Conservation (phyloP, 1,284 basidiomycete genomes). For the Entoloma clypeatum region DNA sequence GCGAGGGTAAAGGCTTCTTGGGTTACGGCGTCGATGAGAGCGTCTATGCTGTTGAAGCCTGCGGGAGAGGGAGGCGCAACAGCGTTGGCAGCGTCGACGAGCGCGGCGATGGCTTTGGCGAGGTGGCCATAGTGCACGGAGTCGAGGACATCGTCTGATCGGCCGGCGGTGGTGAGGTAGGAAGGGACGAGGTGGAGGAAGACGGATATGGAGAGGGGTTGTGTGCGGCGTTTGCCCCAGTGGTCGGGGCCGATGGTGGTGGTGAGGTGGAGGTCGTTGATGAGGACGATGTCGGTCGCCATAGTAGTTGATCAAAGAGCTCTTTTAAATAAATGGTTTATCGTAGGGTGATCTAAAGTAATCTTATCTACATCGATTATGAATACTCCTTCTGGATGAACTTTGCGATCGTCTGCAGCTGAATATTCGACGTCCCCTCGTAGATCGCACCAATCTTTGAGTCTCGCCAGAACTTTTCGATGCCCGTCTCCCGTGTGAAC, state of each 20-base stretch:
- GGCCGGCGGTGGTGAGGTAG: constrained; percentile 35
- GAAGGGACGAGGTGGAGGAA: constrained; percentile 37
- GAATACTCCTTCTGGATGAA: constrained; percentile 79
- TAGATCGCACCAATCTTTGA: constrained; percentile 96
- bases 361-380: constrained; percentile 21
- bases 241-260: constrained; percentile 43
- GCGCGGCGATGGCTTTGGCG: constrained; percentile 34
- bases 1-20: constrained; percentile 32
- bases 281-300: constrained; percentile 39
- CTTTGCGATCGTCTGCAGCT: constrained; percentile 95
- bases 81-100: no score
- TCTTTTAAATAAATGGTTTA: no score
- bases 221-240: constrained; percentile 42
- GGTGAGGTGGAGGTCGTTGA: constrained; percentile 37
- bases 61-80: no score
- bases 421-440: constrained; percentile 96
- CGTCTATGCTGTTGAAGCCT: constrained; percentile 27
- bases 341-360: no score
- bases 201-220: constrained; percentile 42
- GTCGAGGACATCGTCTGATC: constrained; percentile 42
- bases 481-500: constrained; percentile 91
- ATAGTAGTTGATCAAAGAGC: no score
- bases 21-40: constrained; percentile 32
- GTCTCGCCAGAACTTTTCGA: constrained; percentile 94
- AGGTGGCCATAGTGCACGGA: constrained; percentile 51